Conservation (phyloP, 2,329 filamentous ascomycete species). For the Fusarium siculi region DNA sequence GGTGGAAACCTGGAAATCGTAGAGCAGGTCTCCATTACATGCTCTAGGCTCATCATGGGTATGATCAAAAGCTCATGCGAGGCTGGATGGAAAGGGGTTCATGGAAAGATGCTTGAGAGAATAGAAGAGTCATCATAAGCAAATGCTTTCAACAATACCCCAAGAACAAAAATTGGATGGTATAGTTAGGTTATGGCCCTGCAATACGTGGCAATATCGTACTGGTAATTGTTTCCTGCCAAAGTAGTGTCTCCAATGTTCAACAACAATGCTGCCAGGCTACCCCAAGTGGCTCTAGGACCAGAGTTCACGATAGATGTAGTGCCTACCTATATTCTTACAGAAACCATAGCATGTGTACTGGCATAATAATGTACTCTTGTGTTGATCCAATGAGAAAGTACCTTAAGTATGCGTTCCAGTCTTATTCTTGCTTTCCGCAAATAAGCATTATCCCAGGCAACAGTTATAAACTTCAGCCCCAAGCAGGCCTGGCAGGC, state of each 20-base stretch:
- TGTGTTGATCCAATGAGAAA: not conserved
- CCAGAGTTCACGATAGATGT: not conserved
- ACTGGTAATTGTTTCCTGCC: not conserved
- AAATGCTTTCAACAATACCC: not conserved
- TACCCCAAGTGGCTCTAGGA: not conserved
- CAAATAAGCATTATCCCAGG: not conserved
- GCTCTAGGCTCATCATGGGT: constrained; percentile 60
- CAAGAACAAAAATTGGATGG: not conserved
- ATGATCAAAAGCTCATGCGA: constrained; percentile 64
- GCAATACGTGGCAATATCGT: not conserved
- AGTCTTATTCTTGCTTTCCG: not conserved
- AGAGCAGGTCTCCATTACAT: constrained; percentile 62
- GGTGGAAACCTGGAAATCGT: constrained; percentile 55
- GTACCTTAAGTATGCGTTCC: not conserved
- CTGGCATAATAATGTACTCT: not conserved
- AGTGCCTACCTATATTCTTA: not conserved
- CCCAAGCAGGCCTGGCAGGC: constrained; percentile 14
- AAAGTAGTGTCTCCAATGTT: not conserved
- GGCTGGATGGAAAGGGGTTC: constrained; percentile 60
- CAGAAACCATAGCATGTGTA: not conserved
- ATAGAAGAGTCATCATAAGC: constrained; percentile 44
- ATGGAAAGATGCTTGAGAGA: constrained; percentile 57
- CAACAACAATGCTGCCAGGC: not conserved
- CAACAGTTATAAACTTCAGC: constrained; percentile 7
- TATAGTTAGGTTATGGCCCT: not conserved